Base-by-base conservation (phyloP, 805 yeast genomes). In the Yarrowia sp. region DNA sequence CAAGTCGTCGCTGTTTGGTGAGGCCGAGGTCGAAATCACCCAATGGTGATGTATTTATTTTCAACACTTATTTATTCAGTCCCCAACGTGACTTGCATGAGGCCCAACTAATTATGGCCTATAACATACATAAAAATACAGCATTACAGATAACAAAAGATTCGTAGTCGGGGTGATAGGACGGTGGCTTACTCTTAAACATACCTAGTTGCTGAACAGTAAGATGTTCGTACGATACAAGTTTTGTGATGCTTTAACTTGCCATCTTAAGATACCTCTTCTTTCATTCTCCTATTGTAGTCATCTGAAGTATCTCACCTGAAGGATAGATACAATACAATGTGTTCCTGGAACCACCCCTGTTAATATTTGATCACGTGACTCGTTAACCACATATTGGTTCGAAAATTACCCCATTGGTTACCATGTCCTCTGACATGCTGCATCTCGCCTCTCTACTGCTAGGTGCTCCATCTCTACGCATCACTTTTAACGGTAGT, bases 11-110 rank as follows among this genome's bases (percentile, higher is more conserved):
- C 87, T 92, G 12, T 92, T 93, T 74, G 98, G 98, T 1, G 99
- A 93, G 75, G 96, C 96, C n/a, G 80, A 78, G 62, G 77, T 67
- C 73, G 92, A 89, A 73, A 92, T 95, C 58, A 91, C 98, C 32
- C 89, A 87, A 67, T 93, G 99, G 99, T 93, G 75, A 73, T 43
- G 24, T 54, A 54, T 54, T 54, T 54, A 54, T 54, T 54, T 54
- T 54, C 61, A 54, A 54, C 61, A 54, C 54, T 33, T 54, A 54
- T 54, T 54, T 54, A 54, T 54, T 54, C 61, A 54, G 61, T 54
- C 61, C 61, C 61, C 61, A 54, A 54, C 61, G 61, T 54, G 61
- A 54, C 61, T 54, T 54, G 61, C 61, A 54, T 54, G 41, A 26
- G 46, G 61, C 33, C 14, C 19, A 1, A 9, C 16, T 14, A 8